Evolutionary conservation across 108 stramenopile genomes (phyloP).

Genomic region (Cylindrotheca fusiformis): DNA sequence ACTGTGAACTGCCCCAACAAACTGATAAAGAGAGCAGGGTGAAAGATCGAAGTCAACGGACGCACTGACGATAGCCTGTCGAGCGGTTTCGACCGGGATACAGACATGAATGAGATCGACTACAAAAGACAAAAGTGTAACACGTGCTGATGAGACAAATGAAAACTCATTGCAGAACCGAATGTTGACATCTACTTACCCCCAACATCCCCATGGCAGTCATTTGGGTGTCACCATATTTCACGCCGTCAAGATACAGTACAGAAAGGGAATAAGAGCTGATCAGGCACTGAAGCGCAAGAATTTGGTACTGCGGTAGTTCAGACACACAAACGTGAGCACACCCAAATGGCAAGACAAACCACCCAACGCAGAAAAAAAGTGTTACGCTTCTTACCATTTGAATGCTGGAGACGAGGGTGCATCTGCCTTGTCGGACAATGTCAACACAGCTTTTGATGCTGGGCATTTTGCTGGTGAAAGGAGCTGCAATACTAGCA

Average conservation of each 20-base stretch:
- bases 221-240: constrained; percentile 97
- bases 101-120: constrained; percentile 91
- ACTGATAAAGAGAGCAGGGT: constrained; percentile 91
- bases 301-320: constrained; percentile 82
- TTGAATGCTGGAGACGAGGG: constrained; percentile 86
- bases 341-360: constrained; percentile 26
- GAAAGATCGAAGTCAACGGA: constrained; percentile 94
- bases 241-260: constrained; percentile 95
- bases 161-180: no score
- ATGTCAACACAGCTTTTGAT: constrained; percentile 96
- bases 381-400: constrained; percentile 52
- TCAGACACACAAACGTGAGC: constrained; percentile 6
- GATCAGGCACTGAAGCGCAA: constrained; percentile 95
- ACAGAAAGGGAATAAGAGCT: constrained; percentile 95
- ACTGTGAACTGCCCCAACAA: constrained; percentile 92
- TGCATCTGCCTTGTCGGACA: constrained; percentile 93
- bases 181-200: no score
- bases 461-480: constrained; percentile 95
- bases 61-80: constrained; percentile 89
- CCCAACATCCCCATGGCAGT: constrained; percentile 91
- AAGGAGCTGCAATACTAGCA: constrained; percentile 95
- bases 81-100: constrained; percentile 92
- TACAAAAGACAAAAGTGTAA: background rate
- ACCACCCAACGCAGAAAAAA: background rate
- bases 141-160: no score